Conservation (phyloP, 345 rosid genomes). For the Melaleuca quinquenervia region DNA sequence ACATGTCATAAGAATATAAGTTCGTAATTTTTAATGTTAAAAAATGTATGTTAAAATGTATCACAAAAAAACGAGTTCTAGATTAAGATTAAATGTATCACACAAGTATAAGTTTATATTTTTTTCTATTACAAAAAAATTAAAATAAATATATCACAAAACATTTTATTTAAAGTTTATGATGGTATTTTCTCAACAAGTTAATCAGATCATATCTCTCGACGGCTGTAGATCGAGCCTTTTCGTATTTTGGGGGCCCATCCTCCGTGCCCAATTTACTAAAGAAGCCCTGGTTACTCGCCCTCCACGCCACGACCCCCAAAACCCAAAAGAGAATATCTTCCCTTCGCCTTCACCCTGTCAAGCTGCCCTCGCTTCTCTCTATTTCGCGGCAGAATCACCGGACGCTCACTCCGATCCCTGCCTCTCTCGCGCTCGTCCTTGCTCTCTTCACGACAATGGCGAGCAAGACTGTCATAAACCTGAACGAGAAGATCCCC, state of each 20-base stretch:
- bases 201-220: not conserved
- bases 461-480: constrained; percentile 27
- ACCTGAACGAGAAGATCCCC: constrained; percentile 8
- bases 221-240: not conserved
- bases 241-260: not conserved
- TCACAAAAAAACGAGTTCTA: too few species aligned
- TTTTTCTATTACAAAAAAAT: too few species aligned
- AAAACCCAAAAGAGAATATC: not conserved
- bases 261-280: not conserved
- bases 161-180: too few species aligned
- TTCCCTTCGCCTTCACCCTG: not conserved
- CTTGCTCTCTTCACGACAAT: constrained; percentile 6
- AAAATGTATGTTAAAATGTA: too few species aligned
- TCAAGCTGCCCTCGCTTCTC: not conserved
- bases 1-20: too few species aligned
- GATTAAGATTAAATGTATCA: too few species aligned
- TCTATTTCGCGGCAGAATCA: not conserved
- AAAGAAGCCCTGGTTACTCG: not conserved
- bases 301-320: not conserved
- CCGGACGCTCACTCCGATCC: not conserved
- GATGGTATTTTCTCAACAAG: not conserved
- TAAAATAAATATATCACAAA: too few species aligned
- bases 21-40: too few species aligned
- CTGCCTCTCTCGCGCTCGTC: not conserved
- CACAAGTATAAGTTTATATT: too few species aligned